Conservation (phyloP, 352 stramenopile species). For the Globisporangium sylvaticum region DNA sequence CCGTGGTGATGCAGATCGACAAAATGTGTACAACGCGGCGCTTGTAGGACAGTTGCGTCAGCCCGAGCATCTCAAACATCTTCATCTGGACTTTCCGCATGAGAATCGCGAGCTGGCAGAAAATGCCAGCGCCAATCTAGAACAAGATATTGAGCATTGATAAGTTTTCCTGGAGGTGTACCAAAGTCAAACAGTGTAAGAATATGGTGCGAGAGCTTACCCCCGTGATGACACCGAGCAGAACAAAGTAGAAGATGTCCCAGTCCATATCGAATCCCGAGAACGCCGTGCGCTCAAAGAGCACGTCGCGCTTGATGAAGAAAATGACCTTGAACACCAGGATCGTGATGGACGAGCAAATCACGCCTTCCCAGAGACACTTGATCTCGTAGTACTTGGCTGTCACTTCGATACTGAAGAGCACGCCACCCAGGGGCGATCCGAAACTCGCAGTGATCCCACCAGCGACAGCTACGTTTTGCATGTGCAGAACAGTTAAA, state of each 20-base stretch:
- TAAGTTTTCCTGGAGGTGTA: not conserved
- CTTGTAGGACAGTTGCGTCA: slow-evolving; percentile 50
- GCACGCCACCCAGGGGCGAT: slow-evolving; percentile 65
- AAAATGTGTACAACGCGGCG: slow-evolving; percentile 56
- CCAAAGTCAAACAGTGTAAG: not conserved
- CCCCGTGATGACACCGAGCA: slow-evolving; percentile 62
- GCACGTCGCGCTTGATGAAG: slow-evolving; percentile 63
- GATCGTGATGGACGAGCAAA: slow-evolving; percentile 76
- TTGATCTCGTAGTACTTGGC: slow-evolving; percentile 85
- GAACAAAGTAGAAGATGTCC: slow-evolving; percentile 69
- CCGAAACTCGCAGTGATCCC: slow-evolving; percentile 81
- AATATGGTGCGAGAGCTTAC: slow-evolving; percentile 26
- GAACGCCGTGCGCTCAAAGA: slow-evolving; percentile 80
- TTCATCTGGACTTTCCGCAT: slow-evolving; percentile 46
- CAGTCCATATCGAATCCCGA: slow-evolving; percentile 74
- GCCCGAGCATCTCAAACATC: slow-evolving; percentile 47
- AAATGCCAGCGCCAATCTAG: slow-evolving; percentile 61
- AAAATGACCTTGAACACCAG: slow-evolving; percentile 75
- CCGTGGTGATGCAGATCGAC: slow-evolving; percentile 55
- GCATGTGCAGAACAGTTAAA: not conserved
- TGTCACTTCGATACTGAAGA: slow-evolving; percentile 86
- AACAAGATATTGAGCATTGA: not conserved
- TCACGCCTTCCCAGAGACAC: slow-evolving; percentile 80
- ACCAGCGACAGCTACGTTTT: slow-evolving; percentile 48
- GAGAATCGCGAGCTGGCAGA: slow-evolving; percentile 48